phyloP scores from a whole-genome alignment of 371 early-diverging fungal genomes.

The Apophysomyces elegans region DNA sequence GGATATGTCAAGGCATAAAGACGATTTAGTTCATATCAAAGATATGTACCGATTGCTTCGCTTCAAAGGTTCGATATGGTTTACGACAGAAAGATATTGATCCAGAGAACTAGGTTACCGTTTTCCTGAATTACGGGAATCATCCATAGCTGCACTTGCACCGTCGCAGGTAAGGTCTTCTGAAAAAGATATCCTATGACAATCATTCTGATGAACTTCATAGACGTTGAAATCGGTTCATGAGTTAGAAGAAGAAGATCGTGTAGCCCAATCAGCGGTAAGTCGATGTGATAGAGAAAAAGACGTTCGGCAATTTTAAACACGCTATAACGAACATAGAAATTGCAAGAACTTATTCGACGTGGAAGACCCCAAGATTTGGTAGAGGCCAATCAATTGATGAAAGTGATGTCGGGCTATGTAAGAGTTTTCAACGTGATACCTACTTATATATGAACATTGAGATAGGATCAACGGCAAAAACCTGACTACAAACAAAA shows the following conservation, averaged over 20 bases:
- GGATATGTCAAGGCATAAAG: slow-evolving; percentile 84
- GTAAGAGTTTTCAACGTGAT: slow-evolving; percentile 46
- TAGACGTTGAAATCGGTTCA: slow-evolving; percentile 83
- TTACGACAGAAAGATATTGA: not conserved
- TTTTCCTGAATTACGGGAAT: slow-evolving; percentile 32
- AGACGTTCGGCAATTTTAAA: not conserved
- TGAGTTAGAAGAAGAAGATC: slow-evolving; percentile 95
- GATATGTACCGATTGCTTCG: slow-evolving; percentile 92
- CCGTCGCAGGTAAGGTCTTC: slow-evolving; percentile 21
- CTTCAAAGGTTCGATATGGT: slow-evolving; percentile 70
- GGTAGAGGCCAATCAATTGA: slow-evolving; percentile 93
- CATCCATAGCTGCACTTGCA: slow-evolving; percentile 29
- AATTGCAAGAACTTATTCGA: slow-evolving; percentile 96
- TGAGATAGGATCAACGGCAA: slow-evolving; percentile 69
- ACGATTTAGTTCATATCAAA: slow-evolving; percentile 91
- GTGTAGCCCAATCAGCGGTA: slow-evolving; percentile 88
- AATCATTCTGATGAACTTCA: not conserved
- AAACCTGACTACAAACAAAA: slow-evolving; percentile 87
- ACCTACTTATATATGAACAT: not conserved
- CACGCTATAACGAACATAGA: slow-evolving; percentile 50
- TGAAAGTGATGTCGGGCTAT: slow-evolving; percentile 97
- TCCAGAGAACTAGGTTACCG: slow-evolving; percentile 23
- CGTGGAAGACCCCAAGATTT: slow-evolving; percentile 94
- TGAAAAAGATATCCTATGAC: not conserved
- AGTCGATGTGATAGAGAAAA: slow-evolving; percentile 17